Percentiles rank a stretch among this genome's conserved stretches.
Evolutionary conservation across 116 monocot genomes (phyloP).

Genomic region (Phalaenopsis hybrid): DNA sequence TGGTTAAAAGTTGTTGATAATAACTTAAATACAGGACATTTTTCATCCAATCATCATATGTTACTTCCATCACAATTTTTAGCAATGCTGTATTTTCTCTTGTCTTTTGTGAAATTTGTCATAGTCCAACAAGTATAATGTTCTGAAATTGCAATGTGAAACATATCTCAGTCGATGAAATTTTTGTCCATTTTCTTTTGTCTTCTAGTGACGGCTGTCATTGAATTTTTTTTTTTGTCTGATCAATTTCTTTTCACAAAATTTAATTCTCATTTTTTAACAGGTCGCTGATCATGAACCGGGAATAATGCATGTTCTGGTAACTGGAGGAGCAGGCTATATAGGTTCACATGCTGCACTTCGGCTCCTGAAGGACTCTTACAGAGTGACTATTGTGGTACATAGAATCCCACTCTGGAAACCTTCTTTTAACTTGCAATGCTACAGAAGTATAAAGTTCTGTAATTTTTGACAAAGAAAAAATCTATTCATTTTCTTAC

Average conservation of each 20-base stretch:
- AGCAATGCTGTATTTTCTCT: too few relatives aligned
- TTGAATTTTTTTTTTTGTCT: not conserved
- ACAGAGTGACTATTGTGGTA: slow-evolving; percentile 71
- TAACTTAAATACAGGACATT: too few relatives aligned
- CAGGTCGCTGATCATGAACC: slow-evolving; percentile 54
- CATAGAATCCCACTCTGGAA: not conserved
- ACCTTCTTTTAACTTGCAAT: not conserved
- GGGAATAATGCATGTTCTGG: slow-evolving; percentile 56
- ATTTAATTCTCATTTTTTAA: not conserved
- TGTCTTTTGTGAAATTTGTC: too few relatives aligned
- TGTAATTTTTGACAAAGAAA: not conserved
- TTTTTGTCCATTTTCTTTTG: too few relatives aligned
- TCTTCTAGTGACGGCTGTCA: too few relatives aligned
- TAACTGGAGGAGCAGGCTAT: slow-evolving; percentile 67
- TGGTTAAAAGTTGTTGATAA: too few relatives aligned
- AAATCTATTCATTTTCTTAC: not conserved
- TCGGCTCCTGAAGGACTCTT: slow-evolving; percentile 47
- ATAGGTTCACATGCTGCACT: slow-evolving; percentile 68
- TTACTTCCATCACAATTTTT: too few relatives aligned
- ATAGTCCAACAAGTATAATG: too few relatives aligned
- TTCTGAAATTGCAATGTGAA: too few relatives aligned
- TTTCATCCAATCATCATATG: not conserved
- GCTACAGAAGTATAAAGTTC: not conserved
- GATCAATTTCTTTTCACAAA: not conserved
- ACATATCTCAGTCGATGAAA: too few relatives aligned